A percentile compares a stretch with the other conserved stretches of the same genome.
Conservation (phyloP, 225 moss, liverwort and hornwort species). For the Polytrichum formosum region DNA sequence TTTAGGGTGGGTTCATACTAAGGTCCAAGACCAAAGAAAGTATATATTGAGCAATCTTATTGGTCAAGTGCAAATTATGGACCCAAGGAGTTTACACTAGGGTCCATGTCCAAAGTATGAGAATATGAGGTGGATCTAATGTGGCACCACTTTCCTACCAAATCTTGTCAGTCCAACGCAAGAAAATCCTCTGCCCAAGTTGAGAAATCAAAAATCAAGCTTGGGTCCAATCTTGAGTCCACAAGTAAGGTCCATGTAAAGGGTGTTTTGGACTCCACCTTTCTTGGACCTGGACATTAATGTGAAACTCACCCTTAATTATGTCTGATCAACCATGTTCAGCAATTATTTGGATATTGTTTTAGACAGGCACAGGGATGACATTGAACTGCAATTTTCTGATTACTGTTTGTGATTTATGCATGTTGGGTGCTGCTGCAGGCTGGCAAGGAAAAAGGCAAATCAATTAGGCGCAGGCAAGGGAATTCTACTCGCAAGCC, state of each 20-base stretch:
- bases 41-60: too few relatives aligned
- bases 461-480: conserved; percentile 22
- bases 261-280: not conserved
- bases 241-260: too few relatives aligned
- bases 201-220: not conserved
- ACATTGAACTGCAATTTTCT: not conserved
- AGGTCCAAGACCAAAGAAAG: too few relatives aligned
- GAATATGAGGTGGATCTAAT: too few relatives aligned
- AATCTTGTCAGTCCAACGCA: too few relatives aligned
- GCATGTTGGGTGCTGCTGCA: conserved; percentile 11
- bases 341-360: not conserved
- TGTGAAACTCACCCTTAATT: not conserved
- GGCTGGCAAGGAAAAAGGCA: conserved; percentile 21
- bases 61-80: too few relatives aligned
- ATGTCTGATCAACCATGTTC: not conserved
- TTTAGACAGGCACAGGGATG: not conserved
- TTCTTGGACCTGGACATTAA: not conserved
- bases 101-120: too few relatives aligned
- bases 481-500: conserved; percentile 16
- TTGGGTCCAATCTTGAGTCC: not conserved
- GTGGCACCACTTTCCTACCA: too few relatives aligned
- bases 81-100: too few relatives aligned
- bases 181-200: not conserved
- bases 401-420: not conserved
- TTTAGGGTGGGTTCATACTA: too few relatives aligned